Conservation (phyloP, 352 stramenopile genomes). For the Labyrinthula sp. region DNA sequence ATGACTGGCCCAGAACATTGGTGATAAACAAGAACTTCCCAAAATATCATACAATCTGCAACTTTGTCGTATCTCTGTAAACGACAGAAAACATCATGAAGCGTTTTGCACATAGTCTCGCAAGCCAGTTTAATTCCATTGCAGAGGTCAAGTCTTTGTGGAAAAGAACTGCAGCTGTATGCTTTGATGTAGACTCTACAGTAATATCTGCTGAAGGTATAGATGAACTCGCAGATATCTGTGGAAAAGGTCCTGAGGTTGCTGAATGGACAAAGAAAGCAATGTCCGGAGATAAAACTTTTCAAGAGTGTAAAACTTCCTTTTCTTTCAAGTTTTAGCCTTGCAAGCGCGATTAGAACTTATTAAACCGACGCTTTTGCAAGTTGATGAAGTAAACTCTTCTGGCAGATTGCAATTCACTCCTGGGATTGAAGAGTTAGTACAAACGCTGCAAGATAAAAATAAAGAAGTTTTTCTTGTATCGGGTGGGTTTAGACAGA, state of each 20-base stretch:
- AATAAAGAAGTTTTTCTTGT: slow-evolving; percentile 84
- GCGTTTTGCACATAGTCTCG: no score
- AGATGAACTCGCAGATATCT: slow-evolving; percentile 84
- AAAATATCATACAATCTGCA: no score
- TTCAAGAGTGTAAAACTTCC: no score
- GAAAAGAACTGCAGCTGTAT: slow-evolving; percentile 46
- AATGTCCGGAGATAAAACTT: slow-evolving; percentile 91
- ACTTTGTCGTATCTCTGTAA: no score
- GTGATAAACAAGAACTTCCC: no score
- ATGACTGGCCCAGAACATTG: no score
- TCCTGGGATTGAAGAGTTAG: slow-evolving; percentile 58
- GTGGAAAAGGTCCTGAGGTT: slow-evolving; percentile 72
- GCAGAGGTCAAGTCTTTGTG: slow-evolving; percentile 17
- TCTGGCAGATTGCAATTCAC: slow-evolving; percentile 68
- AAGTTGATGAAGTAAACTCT: slow-evolving; percentile 64
- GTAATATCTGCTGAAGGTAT: slow-evolving; percentile 91
- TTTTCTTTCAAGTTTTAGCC: no score
- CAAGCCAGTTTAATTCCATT: no score
- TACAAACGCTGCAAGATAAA: slow-evolving; percentile 59
- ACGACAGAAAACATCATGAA: no score
- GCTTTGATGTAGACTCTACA: slow-evolving; percentile 88
- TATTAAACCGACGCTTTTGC: slow-evolving; percentile 65
- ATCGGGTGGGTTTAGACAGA: slow-evolving; percentile 78
- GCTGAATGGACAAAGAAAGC: slow-evolving; percentile 54
- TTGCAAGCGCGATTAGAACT: slow-evolving; percentile 77